Conservation (phyloP, 371 early-diverging fungal genomes). For the Paraphysoderma sedebokerense region DNA sequence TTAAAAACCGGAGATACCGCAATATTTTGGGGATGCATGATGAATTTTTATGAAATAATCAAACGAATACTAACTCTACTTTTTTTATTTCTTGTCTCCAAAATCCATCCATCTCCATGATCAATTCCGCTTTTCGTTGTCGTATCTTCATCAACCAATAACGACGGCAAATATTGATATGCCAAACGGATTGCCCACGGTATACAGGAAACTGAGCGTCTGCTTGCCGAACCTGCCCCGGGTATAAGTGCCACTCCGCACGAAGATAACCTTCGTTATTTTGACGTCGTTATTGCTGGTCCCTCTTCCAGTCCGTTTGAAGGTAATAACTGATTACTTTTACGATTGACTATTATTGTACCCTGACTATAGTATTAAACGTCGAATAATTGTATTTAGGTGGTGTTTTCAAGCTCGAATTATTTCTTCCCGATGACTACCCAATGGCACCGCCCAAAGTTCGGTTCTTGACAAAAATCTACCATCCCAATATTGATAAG, state of each 20-base stretch:
- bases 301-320: constrained; percentile 94
- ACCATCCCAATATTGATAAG: constrained; percentile 99
- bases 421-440: constrained; percentile 94
- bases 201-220: constrained; percentile 81
- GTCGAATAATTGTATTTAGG: constrained; percentile 28
- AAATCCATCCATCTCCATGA: neutral
- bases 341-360: neutral
- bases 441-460: constrained; percentile 98
- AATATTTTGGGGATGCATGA: too few relatives aligned
- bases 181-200: neutral
- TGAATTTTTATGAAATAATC: too few relatives aligned
- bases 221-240: constrained; percentile 87
- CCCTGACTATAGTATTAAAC: too few relatives aligned
- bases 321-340: constrained; percentile 32
- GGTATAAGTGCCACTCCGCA: constrained; percentile 83
- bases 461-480: constrained; percentile 94
- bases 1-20: too few relatives aligned
- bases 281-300: constrained; percentile 94
- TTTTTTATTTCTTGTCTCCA: neutral
- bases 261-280: constrained; percentile 90
- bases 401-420: constrained; percentile 88
- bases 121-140: too few relatives aligned
- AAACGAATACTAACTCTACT: neutral
- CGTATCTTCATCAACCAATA: too few relatives aligned
- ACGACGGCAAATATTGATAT: neutral